Evolutionary conservation across 371 early-diverging fungal genomes (phyloP).

Genomic region (Entomophthora muscae): DNA sequence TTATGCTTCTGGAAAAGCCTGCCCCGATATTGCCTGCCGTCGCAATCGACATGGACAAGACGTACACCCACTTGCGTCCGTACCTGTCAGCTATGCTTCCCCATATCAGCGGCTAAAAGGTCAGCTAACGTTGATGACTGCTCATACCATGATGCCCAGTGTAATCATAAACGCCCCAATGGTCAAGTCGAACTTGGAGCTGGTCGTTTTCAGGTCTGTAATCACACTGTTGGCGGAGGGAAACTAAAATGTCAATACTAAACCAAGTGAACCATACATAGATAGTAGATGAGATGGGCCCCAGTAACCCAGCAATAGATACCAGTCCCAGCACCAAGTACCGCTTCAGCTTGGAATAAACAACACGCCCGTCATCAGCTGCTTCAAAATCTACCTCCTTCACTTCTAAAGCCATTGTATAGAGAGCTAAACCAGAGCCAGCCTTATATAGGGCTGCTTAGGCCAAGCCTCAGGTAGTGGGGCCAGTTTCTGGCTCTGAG

Average conservation of each 20-base stretch:
- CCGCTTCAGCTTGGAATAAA: neutral
- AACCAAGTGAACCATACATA: slow-evolving; percentile 1
- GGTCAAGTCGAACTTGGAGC: slow-evolving; percentile 30
- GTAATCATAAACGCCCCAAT: slow-evolving; percentile 30
- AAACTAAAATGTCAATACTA: slow-evolving; percentile 15
- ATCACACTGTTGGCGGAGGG: slow-evolving; percentile 28
- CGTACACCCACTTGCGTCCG: slow-evolving; percentile 42
- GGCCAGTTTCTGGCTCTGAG: too few species aligned
- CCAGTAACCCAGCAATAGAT: slow-evolving; percentile 9
- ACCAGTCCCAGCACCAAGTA: neutral
- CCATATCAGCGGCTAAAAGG: slow-evolving; percentile 47
- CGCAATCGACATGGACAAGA: slow-evolving; percentile 32
- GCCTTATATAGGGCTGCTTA: too few species aligned
- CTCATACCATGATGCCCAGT: slow-evolving; percentile 37
- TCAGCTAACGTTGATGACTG: too few species aligned
- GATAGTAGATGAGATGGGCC: slow-evolving; percentile 10
- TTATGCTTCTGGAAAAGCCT: slow-evolving; percentile 28
- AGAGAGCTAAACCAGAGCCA: too few species aligned
- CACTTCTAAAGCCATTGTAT: too few species aligned
- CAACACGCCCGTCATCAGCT: too few species aligned
- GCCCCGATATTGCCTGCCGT: slow-evolving; percentile 37
- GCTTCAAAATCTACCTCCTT: too few species aligned
- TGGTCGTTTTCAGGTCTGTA: slow-evolving; percentile 24
- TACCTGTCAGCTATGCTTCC: slow-evolving; percentile 44
- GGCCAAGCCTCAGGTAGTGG: too few species aligned